Evolutionary conservation across 805 yeast genomes (phyloP), one percentile per base, ranked within the genome.

Genomic region (Metschnikowia hibisci): DNA sequence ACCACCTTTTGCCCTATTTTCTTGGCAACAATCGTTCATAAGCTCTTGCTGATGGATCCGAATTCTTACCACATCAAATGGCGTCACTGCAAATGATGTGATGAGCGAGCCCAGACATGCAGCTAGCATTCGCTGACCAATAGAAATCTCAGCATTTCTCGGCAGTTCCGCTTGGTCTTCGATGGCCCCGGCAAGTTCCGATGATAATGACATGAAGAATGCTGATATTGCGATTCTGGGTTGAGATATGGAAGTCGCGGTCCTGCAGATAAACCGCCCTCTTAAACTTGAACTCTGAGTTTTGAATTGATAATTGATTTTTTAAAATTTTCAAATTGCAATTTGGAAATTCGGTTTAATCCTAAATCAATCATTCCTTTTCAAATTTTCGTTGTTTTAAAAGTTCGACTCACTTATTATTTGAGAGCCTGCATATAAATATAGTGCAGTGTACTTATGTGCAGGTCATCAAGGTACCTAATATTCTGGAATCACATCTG

Each of bases 11-110:
- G 29, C 5, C 5, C 15, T 9, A 14, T 12, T 16, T 20, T n/a
- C 10, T 4, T 30, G 15, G 14, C 40, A 37, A 10, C 40, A 37
- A 10, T 69, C 27, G 11, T 20, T 30, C 34, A 84, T 63, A 53
- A 80, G 67, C 48, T 81, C 83, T 55, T 86, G 95, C 54, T 86
- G 95, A 52, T 86, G 95, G 23, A 84, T 66, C 46, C 95, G 66
- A 23, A 86, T 80, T 47, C 91, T 67, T 0, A 86, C 84, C 31
- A 86, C 93, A 61, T 86, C 95, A 62, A 86, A 78, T 1, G 95
- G 95, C 1, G 93, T 86, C 27, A 86, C 80, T 32, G 82, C 81
- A 29, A 83, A 53, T 0, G 91, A 84, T 2, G 91, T 86, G 15
- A 85, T 53, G 6, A 86, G 55, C 0, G 91, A 82, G 0, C 95